Percentiles rank a stretch among this genome's conserved stretches.
These are phyloP conservation scores for Epichloe baconii DNA, from an alignment of 2,329 filamentous ascomycete species.

Conservation along the genomic window DNA sequence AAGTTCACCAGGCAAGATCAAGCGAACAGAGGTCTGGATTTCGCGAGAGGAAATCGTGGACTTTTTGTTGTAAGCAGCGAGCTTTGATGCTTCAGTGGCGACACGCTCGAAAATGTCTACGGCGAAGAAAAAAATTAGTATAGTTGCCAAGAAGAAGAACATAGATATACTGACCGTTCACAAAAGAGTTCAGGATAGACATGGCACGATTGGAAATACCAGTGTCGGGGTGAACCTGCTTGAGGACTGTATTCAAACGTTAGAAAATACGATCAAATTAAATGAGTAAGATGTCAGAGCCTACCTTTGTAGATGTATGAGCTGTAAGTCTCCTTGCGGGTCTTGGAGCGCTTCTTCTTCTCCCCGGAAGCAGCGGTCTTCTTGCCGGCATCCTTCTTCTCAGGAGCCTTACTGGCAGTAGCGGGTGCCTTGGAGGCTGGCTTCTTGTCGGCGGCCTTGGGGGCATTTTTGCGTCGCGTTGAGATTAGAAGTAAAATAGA, in stretches of 20 bases:
- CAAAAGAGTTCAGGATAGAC: conserved; percentile 99
- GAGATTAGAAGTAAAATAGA: conserved; percentile 5
- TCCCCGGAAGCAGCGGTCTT: conserved; percentile 94
- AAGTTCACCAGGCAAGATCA: conserved; percentile 96
- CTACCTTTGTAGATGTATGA: conserved; percentile 99
- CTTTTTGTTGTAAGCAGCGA: conserved; percentile 99
- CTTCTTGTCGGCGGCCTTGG: conserved; percentile 98
- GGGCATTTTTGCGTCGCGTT: conserved; percentile 61
- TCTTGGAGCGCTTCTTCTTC: conserved; percentile 99
- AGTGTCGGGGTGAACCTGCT: conserved; percentile 99
- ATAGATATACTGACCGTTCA: conserved; percentile 60
- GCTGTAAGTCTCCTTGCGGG: conserved; percentile 99
- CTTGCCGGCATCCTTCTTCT: conserved; percentile 99
- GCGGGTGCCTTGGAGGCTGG: conserved; percentile 92
- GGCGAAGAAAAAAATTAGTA: not conserved
- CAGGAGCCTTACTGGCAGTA: conserved; percentile 53
- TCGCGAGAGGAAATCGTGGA: conserved; percentile 98
- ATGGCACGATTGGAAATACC: conserved; percentile 99
- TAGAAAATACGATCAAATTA: not conserved
- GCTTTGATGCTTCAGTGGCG: conserved; percentile 95
- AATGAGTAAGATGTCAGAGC: not conserved
- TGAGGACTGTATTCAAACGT: conserved; percentile 57
- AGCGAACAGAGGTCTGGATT: conserved; percentile 96
- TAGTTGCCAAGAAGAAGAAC: not conserved
- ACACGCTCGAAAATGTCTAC: conserved; percentile 98